A percentile compares a stretch with the other conserved stretches of the same genome.
Evolutionary conservation across 2,329 filamentous ascomycete species (phyloP).

Genomic region (Epichloe amarillans): DNA sequence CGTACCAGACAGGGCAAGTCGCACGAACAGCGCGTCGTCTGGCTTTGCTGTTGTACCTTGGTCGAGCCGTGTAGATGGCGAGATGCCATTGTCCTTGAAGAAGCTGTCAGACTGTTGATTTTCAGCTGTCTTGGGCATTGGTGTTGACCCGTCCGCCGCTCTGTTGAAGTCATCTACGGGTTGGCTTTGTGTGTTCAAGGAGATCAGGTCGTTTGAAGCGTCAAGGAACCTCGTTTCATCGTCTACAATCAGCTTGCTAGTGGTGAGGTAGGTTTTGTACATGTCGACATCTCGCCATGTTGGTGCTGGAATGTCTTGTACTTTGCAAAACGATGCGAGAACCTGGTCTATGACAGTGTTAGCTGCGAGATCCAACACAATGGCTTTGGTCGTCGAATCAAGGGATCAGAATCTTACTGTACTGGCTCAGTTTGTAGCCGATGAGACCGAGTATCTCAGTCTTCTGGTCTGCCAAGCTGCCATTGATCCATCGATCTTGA

Average conservation of each 20-base stretch:
- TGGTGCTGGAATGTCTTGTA: conserved; percentile 36
- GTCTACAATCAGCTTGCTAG: conserved; percentile 41
- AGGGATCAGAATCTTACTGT: conserved; percentile 35
- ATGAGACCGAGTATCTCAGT: conserved; percentile 49
- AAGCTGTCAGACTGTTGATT: conserved; percentile 2
- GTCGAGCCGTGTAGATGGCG: not conserved
- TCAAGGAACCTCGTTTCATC: conserved; percentile 48
- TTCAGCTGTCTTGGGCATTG: conserved; percentile 10
- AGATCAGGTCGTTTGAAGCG: conserved; percentile 39
- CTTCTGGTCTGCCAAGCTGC: conserved; percentile 45
- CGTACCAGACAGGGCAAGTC: conserved; percentile 7
- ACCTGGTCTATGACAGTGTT: conserved; percentile 34
- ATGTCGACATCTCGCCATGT: conserved; percentile 31
- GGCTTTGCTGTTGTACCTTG: not conserved
- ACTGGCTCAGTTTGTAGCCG: conserved; percentile 52
- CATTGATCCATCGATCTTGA: conserved; percentile 37
- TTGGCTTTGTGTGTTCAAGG: conserved; percentile 10
- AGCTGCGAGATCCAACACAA: not conserved
- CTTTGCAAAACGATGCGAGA: conserved; percentile 42
- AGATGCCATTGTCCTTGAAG: conserved; percentile 3
- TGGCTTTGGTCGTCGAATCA: not conserved
- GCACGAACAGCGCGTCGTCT: not conserved
- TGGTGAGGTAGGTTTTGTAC: conserved; percentile 40
- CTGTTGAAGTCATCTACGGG: conserved; percentile 3
- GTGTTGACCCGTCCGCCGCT: conserved; percentile 12